Conservation (phyloP, 2,329 filamentous ascomycete genomes). For the Penicillium sp. region DNA sequence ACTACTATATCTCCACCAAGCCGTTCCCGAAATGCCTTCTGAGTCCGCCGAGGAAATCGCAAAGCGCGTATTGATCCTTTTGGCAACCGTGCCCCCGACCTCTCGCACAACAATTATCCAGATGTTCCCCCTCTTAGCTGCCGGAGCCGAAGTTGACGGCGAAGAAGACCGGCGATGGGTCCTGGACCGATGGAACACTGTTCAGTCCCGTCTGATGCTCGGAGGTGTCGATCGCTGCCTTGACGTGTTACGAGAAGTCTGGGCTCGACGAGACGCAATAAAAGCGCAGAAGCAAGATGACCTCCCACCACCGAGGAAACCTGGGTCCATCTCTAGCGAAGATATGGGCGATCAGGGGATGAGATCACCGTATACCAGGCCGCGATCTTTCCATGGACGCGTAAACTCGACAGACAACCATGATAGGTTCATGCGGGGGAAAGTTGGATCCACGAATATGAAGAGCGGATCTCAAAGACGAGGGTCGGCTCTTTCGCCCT, state of each 20-base stretch:
- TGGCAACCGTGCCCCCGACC: constrained; percentile 62
- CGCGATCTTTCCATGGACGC: constrained; percentile 7
- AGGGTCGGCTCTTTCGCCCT: constrained; percentile 30
- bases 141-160: constrained; percentile 62
- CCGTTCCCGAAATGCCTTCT: constrained; percentile 66
- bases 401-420: constrained; percentile 28
- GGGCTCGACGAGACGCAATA: constrained; percentile 60
- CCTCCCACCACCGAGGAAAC: not conserved
- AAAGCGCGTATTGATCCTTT: constrained; percentile 58
- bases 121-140: constrained; percentile 66
- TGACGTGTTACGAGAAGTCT: constrained; percentile 65
- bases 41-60: constrained; percentile 57
- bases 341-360: constrained; percentile 10
- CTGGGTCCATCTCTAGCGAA: constrained; percentile 5
- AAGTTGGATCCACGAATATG: constrained; percentile 7
- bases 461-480: constrained; percentile 20
- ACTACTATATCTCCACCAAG: constrained; percentile 64
- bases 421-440: constrained; percentile 16
- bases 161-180: constrained; percentile 65
- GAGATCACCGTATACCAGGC: constrained; percentile 18
- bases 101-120: constrained; percentile 66
- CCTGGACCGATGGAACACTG: constrained; percentile 59
- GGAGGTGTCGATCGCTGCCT: constrained; percentile 66
- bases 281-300: constrained; percentile 39
- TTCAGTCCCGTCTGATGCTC: constrained; percentile 62